phyloP scores from a whole-genome alignment of 1,284 basidiomycete species.

The Puccinia polysora region DNA sequence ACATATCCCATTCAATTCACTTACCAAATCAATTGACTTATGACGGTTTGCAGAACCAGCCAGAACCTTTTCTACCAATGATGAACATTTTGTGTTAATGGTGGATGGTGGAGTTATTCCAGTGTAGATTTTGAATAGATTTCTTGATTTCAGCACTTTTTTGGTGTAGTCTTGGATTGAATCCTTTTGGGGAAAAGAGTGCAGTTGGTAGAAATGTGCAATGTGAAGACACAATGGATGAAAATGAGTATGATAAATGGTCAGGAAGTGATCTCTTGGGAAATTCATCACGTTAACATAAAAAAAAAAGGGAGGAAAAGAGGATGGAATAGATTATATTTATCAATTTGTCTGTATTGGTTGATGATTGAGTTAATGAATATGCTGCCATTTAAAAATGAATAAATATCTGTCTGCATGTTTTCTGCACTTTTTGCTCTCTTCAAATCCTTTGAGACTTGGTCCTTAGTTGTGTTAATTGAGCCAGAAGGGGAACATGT shows the following conservation, averaged over 20 bases:
- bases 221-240: too few species aligned
- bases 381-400: background rate
- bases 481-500: too few species aligned
- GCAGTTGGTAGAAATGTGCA: slow-evolving; percentile 25
- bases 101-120: background rate
- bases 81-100: background rate
- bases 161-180: slow-evolving; percentile 4
- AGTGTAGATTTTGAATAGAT: background rate
- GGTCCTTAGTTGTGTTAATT: too few species aligned
- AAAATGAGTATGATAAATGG: too few species aligned
- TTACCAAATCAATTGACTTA: background rate
- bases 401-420: slow-evolving; percentile 1
- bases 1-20: background rate
- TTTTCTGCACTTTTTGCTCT: too few species aligned
- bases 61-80: background rate
- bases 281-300: too few species aligned
- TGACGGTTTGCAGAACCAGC: background rate
- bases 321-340: slow-evolving; percentile 6
- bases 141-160: background rate
- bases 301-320: too few species aligned
- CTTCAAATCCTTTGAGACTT: too few species aligned
- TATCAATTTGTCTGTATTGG: slow-evolving; percentile 3
- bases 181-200: background rate
- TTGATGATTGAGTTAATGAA: slow-evolving; percentile 10
- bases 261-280: too few species aligned